These are phyloP conservation scores for Starmerella bombicola DNA, from an alignment of 805 yeast genomes.

Conservation along the genomic window DNA sequence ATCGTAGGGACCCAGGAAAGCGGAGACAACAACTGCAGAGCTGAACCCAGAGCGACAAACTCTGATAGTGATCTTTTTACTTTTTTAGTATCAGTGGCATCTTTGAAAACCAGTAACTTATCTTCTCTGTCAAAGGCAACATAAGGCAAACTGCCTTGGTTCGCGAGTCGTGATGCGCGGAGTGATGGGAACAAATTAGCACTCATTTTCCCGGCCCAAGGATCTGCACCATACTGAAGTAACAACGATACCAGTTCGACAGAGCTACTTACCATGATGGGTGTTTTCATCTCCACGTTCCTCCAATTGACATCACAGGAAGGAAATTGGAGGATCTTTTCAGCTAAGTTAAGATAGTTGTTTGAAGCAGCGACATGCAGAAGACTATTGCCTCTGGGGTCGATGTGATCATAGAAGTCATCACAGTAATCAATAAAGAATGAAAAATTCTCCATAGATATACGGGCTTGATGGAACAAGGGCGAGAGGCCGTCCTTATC, in stretches of 20 bases:
- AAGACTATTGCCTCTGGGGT: conserved; percentile 59
- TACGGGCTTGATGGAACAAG: conserved; percentile 46
- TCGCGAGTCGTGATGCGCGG: not conserved
- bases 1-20: conserved; percentile 6
- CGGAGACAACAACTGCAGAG: not conserved
- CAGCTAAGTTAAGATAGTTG: conserved; percentile 8
- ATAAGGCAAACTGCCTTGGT: not conserved
- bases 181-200: not conserved
- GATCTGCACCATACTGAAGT: conserved; percentile 40
- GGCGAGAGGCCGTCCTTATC: conserved; percentile 70
- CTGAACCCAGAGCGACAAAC: not conserved
- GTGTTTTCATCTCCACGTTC: conserved; percentile 50
- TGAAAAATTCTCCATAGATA: not conserved
- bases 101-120: not conserved
- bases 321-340: conserved; percentile 19
- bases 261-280: conserved; percentile 26
- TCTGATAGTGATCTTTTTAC: not conserved
- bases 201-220: conserved; percentile 18
- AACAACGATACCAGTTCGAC: conserved; percentile 25
- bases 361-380: conserved; percentile 55
- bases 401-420: conserved; percentile 44
- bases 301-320: conserved; percentile 45
- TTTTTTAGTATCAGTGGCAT: not conserved
- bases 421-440: not conserved
- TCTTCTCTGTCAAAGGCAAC: not conserved